Percentiles rank a stretch among this genome's conserved stretches.
Evolutionary conservation across 257 asterid species (phyloP).

Genomic region (Ballota nigra): DNA sequence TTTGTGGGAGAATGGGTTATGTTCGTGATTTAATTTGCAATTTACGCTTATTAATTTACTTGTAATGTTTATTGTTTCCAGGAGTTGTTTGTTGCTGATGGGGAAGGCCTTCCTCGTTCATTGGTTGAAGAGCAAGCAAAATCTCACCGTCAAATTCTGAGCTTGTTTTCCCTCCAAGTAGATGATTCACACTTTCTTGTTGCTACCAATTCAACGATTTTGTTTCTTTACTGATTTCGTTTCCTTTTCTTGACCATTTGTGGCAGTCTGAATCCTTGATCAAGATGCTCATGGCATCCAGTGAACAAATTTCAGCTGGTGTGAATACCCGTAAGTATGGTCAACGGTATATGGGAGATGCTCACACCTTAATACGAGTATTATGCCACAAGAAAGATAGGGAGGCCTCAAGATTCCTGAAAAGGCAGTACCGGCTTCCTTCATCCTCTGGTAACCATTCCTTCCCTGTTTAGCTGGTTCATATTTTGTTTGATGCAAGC

Average conservation of each 20-base stretch:
- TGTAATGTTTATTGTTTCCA: slow-evolving; percentile 28
- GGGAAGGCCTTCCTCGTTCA: slow-evolving; percentile 97
- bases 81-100: slow-evolving; percentile 97
- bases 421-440: slow-evolving; percentile 75
- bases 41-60: not conserved
- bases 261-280: slow-evolving; percentile 75
- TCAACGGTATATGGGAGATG: slow-evolving; percentile 58
- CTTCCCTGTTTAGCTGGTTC: slow-evolving; percentile 10
- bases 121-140: slow-evolving; percentile 81
- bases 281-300: slow-evolving; percentile 78
- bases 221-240: slow-evolving; percentile 20
- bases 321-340: slow-evolving; percentile 41
- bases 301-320: slow-evolving; percentile 62
- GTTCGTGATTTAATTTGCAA: not conserved
- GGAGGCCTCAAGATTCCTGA: slow-evolving; percentile 84
- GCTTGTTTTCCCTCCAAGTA: slow-evolving; percentile 78
- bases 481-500: not conserved
- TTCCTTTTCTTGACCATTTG: slow-evolving; percentile 8
- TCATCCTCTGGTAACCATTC: slow-evolving; percentile 70
- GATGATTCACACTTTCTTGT: slow-evolving; percentile 14
- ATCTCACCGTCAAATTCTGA: slow-evolving; percentile 63
- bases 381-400: slow-evolving; percentile 92
- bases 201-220: slow-evolving; percentile 11
- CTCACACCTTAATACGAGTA: slow-evolving; percentile 81
- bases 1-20: not conserved